Conservation (phyloP, 352 stramenopile genomes). For the Globisporangium splendens region DNA sequence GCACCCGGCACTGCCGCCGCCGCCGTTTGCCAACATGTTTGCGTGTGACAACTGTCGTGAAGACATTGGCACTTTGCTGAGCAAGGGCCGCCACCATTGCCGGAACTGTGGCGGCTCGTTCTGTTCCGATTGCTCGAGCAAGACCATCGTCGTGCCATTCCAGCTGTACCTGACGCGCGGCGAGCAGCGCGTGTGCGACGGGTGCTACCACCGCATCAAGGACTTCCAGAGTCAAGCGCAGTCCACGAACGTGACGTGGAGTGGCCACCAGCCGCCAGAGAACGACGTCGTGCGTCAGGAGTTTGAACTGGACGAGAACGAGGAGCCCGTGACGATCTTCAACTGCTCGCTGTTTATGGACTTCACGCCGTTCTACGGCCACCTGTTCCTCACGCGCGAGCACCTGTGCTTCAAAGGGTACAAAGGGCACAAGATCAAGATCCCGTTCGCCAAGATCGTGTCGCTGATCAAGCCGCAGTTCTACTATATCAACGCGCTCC, state of each 20-base stretch:
- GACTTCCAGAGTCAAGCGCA: slow-evolving; percentile 69
- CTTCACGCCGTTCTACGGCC: slow-evolving; percentile 65
- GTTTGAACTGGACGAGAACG: slow-evolving; percentile 41
- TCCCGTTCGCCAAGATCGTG: slow-evolving; percentile 55
- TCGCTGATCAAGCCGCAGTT: slow-evolving; percentile 79
- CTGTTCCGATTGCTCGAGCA: slow-evolving; percentile 55
- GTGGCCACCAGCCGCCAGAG: slow-evolving; percentile 40
- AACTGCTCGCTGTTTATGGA: slow-evolving; percentile 77
- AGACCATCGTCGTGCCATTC: slow-evolving; percentile 56
- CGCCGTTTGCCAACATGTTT: slow-evolving; percentile 78
- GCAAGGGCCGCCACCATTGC: slow-evolving; percentile 71
- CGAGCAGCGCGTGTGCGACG: slow-evolving; percentile 70
- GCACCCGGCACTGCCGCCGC: slow-evolving; percentile 51
- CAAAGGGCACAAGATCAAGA: slow-evolving; percentile 38
- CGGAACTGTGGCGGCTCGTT: slow-evolving; percentile 80
- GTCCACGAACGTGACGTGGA: slow-evolving; percentile 61
- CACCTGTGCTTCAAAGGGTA: slow-evolving; percentile 69
- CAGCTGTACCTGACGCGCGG: slow-evolving; percentile 52
- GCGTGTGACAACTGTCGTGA: slow-evolving; percentile 66
- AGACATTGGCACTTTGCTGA: slow-evolving; percentile 69
- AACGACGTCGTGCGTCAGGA: slow-evolving; percentile 28
- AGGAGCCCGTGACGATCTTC: slow-evolving; percentile 62
- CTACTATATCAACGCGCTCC: slow-evolving; percentile 82
- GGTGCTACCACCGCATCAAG: slow-evolving; percentile 64
- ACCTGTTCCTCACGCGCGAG: slow-evolving; percentile 67